These are phyloP conservation scores for Aspergillus sp. DNA, from an alignment of 2,329 filamentous ascomycete genomes.

Conservation along the genomic window DNA sequence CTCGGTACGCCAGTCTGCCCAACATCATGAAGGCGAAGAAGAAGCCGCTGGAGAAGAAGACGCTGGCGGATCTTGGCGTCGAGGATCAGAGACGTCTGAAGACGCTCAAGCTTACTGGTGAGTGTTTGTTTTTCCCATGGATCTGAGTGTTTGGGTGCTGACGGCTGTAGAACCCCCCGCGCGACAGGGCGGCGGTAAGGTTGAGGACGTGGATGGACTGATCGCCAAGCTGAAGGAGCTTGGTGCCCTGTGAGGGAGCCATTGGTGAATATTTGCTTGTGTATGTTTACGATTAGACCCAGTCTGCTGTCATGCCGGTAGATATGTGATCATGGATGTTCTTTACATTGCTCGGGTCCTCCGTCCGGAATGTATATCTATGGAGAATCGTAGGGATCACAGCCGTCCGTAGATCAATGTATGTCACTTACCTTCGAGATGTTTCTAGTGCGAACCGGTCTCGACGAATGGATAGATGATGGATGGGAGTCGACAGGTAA, in stretches of 20 bases:
- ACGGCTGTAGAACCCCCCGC: constrained; percentile 68
- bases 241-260: constrained; percentile 67
- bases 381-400: no score
- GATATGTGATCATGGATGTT: neutral
- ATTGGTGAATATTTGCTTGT: neutral
- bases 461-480: neutral
- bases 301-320: neutral
- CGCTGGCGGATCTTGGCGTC: constrained; percentile 74
- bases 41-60: constrained; percentile 96
- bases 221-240: constrained; percentile 93
- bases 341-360: neutral
- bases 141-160: constrained; percentile 4
- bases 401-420: no score
- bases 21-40: constrained; percentile 99
- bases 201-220: constrained; percentile 95
- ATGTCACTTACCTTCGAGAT: neutral
- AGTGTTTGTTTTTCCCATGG: constrained; percentile 32
- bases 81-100: constrained; percentile 75
- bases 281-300: neutral
- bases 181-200: constrained; percentile 91
- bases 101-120: constrained; percentile 82
- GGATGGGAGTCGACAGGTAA: neutral
- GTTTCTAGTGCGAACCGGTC: neutral
- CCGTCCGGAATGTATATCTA: no score
- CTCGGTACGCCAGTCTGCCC: constrained; percentile 87